Evolutionary conservation across 495 filamentous ascomycete species (phyloP), one percentile per base, ranked within the genome.

Genomic region (Filosporella fistucella): DNA sequence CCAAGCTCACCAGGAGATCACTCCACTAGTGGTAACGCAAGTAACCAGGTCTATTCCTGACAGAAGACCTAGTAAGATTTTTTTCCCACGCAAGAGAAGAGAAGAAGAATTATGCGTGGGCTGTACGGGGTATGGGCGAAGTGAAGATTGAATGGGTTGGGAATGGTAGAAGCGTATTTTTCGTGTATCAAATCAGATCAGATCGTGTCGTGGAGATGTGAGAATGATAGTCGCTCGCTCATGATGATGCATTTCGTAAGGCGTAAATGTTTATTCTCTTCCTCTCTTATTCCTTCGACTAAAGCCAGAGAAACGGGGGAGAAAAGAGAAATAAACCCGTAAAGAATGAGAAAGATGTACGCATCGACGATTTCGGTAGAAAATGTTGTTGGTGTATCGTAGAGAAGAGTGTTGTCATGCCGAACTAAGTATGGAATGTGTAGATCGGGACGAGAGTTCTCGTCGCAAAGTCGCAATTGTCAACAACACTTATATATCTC

Each of bases 371-470:
- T 17, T 51, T 42, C 48, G 53, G 43, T 26, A 6, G 43, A 43
- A 44, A 40, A 51, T 23, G 13, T 23, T 23, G 23, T 18, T 20
- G 32, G 20, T 23, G 18, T 30, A 36, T 33, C 25, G 32, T 12
- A 21, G 26, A 62, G 55, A 52, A 14, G 57, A 59, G 70, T 67
- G 65, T 67, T 61, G 68, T 68, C 70, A 69, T 64, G 63, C 62
- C 66, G 63, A 58, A 49, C 55, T 65, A 59, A 62, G 42, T 40
- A 43, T 56, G 52, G 47, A 49, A 38, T 56, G 53, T 52, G 21
- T 12, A 14, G 47, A 43, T 42, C 22, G 34, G 23, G 34, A 25
- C 14, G 24, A 49, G 36, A n/a, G n/a, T n/a, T n/a, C n/a, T n/a
- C n/a, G n/a, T n/a, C n/a, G n/a, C 28, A 23, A 33, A 32, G 16